Conservation (phyloP, 345 rosid species). For the Brassica carinata region DNA sequence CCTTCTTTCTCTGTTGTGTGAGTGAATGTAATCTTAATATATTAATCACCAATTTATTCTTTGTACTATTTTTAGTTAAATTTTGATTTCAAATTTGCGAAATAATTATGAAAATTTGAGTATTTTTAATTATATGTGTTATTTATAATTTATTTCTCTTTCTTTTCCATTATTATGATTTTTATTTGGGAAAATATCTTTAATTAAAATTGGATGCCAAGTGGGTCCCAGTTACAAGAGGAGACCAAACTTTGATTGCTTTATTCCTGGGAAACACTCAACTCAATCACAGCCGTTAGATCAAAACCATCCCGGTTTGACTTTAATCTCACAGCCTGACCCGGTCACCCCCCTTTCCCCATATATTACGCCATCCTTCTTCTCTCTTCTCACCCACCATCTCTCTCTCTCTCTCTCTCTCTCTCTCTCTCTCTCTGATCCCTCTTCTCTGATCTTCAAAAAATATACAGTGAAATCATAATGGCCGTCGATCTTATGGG, state of each 20-base stretch:
- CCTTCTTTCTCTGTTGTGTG: conserved; percentile 5
- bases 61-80: not conserved
- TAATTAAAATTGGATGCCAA: not conserved
- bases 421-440: not conserved
- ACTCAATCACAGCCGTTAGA: conserved; percentile 48
- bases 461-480: not conserved
- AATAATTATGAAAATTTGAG: not conserved
- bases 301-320: conserved; percentile 44
- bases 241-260: conserved; percentile 43
- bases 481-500: conserved; percentile 77
- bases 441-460: not conserved
- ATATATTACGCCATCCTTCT: conserved; percentile 44
- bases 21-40: not conserved
- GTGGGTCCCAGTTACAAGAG: conserved; percentile 37
- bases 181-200: not conserved
- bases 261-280: conserved; percentile 41
- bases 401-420: not conserved
- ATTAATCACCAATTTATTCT: not conserved
- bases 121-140: not conserved
- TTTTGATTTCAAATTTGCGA: not conserved
- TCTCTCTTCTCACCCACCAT: conserved; percentile 9
- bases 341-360: conserved; percentile 52
- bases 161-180: not conserved
- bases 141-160: not conserved
- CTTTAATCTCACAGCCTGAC: conserved; percentile 31